Conservation (phyloP, 495 filamentous ascomycete species). For the Xylaria flabelliformis region DNA sequence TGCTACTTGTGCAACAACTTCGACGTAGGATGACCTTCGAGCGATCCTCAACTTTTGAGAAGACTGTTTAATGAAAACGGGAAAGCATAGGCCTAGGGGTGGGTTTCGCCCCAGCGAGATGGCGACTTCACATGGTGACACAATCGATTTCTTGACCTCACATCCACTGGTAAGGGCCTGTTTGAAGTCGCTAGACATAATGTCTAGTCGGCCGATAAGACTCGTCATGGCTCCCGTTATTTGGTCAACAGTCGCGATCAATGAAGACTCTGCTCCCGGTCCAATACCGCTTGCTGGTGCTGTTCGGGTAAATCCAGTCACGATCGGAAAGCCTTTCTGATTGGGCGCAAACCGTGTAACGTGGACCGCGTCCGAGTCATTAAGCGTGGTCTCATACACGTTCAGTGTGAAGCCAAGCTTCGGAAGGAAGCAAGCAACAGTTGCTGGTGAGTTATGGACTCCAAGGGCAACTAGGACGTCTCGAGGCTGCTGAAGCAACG, state of each 20-base stretch:
- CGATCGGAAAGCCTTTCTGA: conserved; percentile 13
- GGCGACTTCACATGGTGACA: conserved; percentile 8
- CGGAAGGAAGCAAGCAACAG: background rate
- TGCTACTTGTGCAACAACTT: background rate
- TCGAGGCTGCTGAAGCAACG: too few relatives aligned
- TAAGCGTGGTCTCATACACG: conserved; percentile 34
- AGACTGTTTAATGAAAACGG: background rate
- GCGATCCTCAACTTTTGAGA: background rate
- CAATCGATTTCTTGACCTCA: background rate
- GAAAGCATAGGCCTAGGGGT: conserved; percentile 7
- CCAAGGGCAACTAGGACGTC: background rate
- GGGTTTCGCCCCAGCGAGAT: background rate
- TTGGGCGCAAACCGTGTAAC: conserved; percentile 41
- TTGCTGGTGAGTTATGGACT: background rate
- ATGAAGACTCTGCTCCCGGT: background rate
- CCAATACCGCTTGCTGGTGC: background rate
- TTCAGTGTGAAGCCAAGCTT: background rate
- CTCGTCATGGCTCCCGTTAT: background rate
- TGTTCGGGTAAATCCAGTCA: background rate
- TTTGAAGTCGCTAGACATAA: background rate
- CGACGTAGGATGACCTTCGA: conserved; percentile 6
- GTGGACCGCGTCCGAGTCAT: conserved; percentile 39
- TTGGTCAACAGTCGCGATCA: background rate
- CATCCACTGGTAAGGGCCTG: conserved; percentile 7
- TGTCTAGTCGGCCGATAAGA: conserved; percentile 9